Conservation (phyloP, 257 asterid genomes). For the Nemophila menziesii region DNA sequence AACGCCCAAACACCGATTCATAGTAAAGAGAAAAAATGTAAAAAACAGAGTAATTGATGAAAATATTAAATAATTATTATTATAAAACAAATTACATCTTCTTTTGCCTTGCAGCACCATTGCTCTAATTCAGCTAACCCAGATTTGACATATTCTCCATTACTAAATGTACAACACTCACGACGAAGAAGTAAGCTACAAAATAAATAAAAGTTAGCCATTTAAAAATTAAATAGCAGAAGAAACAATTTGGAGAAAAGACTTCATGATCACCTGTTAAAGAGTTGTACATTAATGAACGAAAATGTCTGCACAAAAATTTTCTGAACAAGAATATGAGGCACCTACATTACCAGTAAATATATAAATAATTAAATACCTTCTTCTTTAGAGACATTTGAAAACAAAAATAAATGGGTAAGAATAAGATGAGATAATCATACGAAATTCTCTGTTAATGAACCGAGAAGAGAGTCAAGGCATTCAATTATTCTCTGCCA, state of each 20-base stretch:
- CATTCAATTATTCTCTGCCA: slow-evolving; percentile 88
- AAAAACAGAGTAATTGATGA: background rate
- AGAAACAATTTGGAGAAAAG: background rate
- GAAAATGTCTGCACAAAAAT: slow-evolving; percentile 77
- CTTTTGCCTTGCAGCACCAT: slow-evolving; percentile 97
- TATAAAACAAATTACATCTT: slow-evolving; percentile 41
- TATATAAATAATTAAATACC: slow-evolving; percentile 23
- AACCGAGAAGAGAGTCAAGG: slow-evolving; percentile 73
- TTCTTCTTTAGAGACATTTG: background rate
- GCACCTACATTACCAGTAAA: slow-evolving; percentile 51
- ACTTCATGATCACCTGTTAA: slow-evolving; percentile 52
- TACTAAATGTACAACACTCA: slow-evolving; percentile 95
- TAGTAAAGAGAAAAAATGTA: background rate
- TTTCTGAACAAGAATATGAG: slow-evolving; percentile 83
- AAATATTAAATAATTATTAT: background rate
- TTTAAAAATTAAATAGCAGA: background rate
- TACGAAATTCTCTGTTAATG: slow-evolving; percentile 87
- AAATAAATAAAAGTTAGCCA: slow-evolving; percentile 7
- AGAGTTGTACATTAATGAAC: slow-evolving; percentile 74
- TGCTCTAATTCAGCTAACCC: slow-evolving; percentile 90
- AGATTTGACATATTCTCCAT: slow-evolving; percentile 90
- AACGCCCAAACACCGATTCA: background rate
- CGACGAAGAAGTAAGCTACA: slow-evolving; percentile 93
- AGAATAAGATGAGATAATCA: slow-evolving; percentile 10
- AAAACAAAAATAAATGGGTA: background rate